Evolutionary conservation across 257 asterid species (phyloP).

Genomic region (Nicotiana paniculata): DNA sequence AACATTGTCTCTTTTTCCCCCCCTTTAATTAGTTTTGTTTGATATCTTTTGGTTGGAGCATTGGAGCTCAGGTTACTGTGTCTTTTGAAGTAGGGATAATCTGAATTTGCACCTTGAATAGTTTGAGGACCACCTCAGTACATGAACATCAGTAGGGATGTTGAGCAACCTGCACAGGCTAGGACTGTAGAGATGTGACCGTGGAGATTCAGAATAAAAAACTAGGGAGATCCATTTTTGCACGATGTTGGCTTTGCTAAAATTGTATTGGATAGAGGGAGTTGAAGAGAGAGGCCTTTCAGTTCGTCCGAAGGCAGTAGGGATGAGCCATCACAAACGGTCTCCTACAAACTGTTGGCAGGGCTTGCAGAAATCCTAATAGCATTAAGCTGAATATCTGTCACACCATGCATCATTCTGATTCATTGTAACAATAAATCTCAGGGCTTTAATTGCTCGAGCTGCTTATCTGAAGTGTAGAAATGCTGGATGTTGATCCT

Average conservation of each 20-base stretch:
- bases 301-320: background rate
- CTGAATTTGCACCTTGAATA: background rate
- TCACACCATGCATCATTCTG: background rate
- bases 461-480: background rate
- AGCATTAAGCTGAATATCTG: background rate
- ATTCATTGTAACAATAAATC: background rate
- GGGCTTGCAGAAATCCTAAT: background rate
- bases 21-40: background rate
- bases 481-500: background rate
- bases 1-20: background rate
- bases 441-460: background rate
- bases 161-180: background rate
- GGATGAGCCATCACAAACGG: background rate
- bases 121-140: background rate
- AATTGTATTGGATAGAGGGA: background rate
- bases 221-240: background rate
- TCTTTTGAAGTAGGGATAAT: background rate
- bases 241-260: background rate
- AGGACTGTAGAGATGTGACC: background rate
- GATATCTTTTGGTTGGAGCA: background rate
- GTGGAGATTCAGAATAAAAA: background rate
- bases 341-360: background rate
- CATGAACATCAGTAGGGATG: background rate
- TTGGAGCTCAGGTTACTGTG: background rate
- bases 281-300: background rate